Evolutionary conservation across 2,329 filamentous ascomycete genomes (phyloP).

Genomic region (Pseudocercospora pini-densiflorae): DNA sequence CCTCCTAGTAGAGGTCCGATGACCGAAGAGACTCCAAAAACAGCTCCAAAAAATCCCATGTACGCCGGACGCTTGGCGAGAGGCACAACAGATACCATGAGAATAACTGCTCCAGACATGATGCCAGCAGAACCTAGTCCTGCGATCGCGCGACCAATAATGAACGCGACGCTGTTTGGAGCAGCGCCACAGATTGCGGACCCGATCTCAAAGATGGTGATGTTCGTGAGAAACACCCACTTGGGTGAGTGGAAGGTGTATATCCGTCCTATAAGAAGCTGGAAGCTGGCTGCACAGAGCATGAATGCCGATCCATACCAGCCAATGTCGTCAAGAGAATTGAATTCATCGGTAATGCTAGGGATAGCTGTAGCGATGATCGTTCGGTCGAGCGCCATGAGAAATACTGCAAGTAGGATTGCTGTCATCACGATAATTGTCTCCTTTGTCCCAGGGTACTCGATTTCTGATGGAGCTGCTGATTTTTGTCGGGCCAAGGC

Average conservation of each 20-base stretch:
- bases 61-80: slow-evolving; percentile 47
- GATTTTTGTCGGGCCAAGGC: slow-evolving; percentile 17
- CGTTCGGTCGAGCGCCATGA: slow-evolving; percentile 37
- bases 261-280: slow-evolving; percentile 51
- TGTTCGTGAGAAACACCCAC: slow-evolving; percentile 40
- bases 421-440: slow-evolving; percentile 32
- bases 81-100: slow-evolving; percentile 51
- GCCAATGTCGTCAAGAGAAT: slow-evolving; percentile 45
- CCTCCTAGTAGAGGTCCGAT: slow-evolving; percentile 52
- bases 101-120: slow-evolving; percentile 39
- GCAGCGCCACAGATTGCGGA: slow-evolving; percentile 58
- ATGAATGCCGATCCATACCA: slow-evolving; percentile 50
- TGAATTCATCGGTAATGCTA: slow-evolving; percentile 47
- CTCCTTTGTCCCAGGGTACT: slow-evolving; percentile 27
- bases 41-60: slow-evolving; percentile 43
- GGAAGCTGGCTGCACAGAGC: slow-evolving; percentile 50
- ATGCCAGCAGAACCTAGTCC: slow-evolving; percentile 49
- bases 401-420: slow-evolving; percentile 34
- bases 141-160: slow-evolving; percentile 48
- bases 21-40: slow-evolving; percentile 46
- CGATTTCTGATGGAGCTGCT: slow-evolving; percentile 26
- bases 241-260: slow-evolving; percentile 53
- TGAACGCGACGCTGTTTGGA: slow-evolving; percentile 43
- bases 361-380: slow-evolving; percentile 46
- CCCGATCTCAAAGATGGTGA: slow-evolving; percentile 59